Evolutionary conservation across 768 basidiomycete genomes (phyloP), one percentile per base, ranked within the genome.

Genomic region (Boletus rufocinnamomeus): DNA sequence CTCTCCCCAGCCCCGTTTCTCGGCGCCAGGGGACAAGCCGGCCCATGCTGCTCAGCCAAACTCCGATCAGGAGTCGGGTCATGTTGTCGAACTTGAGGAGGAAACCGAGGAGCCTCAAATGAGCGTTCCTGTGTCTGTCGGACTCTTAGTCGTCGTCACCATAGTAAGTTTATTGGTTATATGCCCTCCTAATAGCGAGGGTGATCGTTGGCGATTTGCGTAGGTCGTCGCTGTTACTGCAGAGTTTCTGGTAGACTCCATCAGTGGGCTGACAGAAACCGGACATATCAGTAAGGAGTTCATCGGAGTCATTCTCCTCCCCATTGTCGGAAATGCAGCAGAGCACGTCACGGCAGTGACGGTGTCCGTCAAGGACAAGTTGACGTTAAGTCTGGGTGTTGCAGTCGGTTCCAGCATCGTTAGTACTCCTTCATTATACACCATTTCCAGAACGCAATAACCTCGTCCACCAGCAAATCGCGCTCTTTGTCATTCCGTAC

Each of bases 351-450:
- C 30, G 30, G 30, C 30, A 9, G 30, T 30, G 30, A 30, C 16
- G 91, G 94, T 94, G 9, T 91, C 94, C 0, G 88, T 92, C 57
- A 95, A 95, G 74, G 84, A 88, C 72, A 93, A 95, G 71, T 76
- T 96, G n/a, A 91, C 91, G 45, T 80, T 97, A 10, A 91, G 90
- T 67, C 78, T 97, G 56, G 87, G 89, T 30, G 91, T 96, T 21
- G 92, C 94, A 23, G 90, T 93, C 21, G 90, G 93, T 48, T 89
- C 88, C 4, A 88, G 87, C 62, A 87, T 91, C 34, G 88, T 90
- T 67, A 69, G 87, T 79, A 35, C 32, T 38, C 6, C 38, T 38
- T 19, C 32, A 38, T 10, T 44, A 14, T 49, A 10, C 23, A 4
- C 13, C 7, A 10, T 37, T 47, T 21, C n/a, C 3, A 25, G 30